Percentiles rank a stretch among this genome's conserved stretches.
phyloP scores from a whole-genome alignment of 768 basidiomycete genomes.

The Coprinopsis cinerea region DNA sequence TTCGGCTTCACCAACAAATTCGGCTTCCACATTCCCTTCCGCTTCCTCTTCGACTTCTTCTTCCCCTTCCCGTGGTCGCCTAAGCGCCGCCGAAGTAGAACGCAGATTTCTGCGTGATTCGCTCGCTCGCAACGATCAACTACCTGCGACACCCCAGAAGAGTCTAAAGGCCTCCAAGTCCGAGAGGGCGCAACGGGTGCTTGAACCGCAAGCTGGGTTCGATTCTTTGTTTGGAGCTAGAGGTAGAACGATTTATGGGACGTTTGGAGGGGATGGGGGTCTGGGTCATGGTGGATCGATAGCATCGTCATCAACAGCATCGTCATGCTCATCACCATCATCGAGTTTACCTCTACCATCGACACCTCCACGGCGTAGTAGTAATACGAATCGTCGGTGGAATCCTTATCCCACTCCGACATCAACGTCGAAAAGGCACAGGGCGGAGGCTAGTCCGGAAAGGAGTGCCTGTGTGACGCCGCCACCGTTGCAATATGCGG shows the following conservation, averaged over 20 bases:
- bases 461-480: too few relatives aligned
- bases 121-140: not conserved
- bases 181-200: too few relatives aligned
- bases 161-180: not conserved
- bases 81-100: not conserved
- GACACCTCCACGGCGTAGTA: too few relatives aligned
- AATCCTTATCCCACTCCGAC: not conserved
- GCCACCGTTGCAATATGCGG: too few relatives aligned
- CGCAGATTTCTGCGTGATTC: not conserved
- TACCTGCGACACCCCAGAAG: not conserved
- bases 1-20: too few relatives aligned
- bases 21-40: too few relatives aligned
- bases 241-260: constrained; percentile 8
- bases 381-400: too few relatives aligned
- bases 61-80: not conserved
- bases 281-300: not conserved
- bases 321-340: too few relatives aligned
- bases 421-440: not conserved
- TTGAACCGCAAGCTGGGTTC: too few relatives aligned
- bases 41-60: too few relatives aligned
- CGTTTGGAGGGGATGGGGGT: not conserved
- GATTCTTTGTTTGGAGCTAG: not conserved
- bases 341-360: too few relatives aligned
- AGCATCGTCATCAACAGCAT: not conserved
- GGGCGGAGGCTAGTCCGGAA: not conserved